Evolutionary conservation across 441 rosid species (phyloP).

Genomic region (Syzygium malaccense): DNA sequence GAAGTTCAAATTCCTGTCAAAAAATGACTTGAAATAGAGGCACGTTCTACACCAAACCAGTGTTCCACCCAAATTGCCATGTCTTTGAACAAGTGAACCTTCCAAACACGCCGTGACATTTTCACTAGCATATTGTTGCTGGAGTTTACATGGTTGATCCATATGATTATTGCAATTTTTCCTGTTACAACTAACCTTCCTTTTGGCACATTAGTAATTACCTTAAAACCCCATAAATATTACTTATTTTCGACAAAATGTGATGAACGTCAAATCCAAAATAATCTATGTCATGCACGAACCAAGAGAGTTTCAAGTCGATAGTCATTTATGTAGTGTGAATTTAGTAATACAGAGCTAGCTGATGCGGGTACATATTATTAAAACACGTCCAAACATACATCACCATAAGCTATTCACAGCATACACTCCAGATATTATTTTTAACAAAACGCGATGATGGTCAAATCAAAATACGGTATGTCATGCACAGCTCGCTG

Average conservation of each 20-base stretch:
- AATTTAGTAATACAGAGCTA: background rate
- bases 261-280: background rate
- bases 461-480: background rate
- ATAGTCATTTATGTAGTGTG: background rate
- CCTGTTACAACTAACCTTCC: background rate
- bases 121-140: background rate
- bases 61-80: background rate
- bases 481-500: background rate
- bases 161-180: background rate
- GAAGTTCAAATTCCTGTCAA: background rate
- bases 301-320: background rate
- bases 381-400: background rate
- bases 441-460: background rate
- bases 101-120: background rate
- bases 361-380: background rate
- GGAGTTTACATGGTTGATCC: background rate
- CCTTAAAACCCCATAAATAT: background rate
- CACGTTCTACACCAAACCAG: background rate
- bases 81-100: background rate
- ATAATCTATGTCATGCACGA: background rate
- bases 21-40: background rate
- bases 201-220: background rate
- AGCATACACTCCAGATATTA: background rate
- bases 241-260: background rate
- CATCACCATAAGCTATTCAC: background rate